Evolutionary conservation across 2,329 filamentous ascomycete species (phyloP).

Genomic region (Epichloe uncinata): DNA sequence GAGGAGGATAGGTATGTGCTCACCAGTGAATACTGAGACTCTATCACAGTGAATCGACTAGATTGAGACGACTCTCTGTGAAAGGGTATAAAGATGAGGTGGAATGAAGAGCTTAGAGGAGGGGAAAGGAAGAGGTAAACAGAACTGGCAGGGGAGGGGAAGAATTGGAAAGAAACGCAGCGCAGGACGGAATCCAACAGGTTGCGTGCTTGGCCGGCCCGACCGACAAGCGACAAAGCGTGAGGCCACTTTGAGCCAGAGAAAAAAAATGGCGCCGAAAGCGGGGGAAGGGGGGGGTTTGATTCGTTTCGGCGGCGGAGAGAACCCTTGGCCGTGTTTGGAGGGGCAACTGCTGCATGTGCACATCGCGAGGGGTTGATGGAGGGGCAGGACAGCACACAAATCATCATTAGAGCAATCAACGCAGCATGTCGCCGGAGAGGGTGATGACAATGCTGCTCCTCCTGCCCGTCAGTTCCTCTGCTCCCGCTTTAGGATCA

Average conservation of each 20-base stretch:
- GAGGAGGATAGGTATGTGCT: slow-evolving; percentile 1
- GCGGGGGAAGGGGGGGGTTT: slow-evolving; percentile 16
- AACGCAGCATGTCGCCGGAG: too few species aligned
- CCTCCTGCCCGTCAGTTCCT: too few species aligned
- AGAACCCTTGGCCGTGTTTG: neutral
- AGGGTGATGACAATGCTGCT: too few species aligned
- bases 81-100: neutral
- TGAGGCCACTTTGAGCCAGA: slow-evolving; percentile 11
- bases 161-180: slow-evolving; percentile 6
- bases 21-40: slow-evolving; percentile 2
- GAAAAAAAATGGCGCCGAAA: slow-evolving; percentile 19
- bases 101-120: neutral
- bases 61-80: slow-evolving; percentile 3
- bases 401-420: accelerated
- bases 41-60: slow-evolving; percentile 6
- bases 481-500: neutral
- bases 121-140: slow-evolving; percentile 9
- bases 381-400: neutral
- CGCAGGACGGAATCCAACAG: slow-evolving; percentile 5
- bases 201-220: neutral
- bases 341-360: neutral
- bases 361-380: neutral
- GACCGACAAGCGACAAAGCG: slow-evolving; percentile 4
- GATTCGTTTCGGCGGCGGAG: neutral
- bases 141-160: slow-evolving; percentile 11